Conservation (phyloP, 768 basidiomycete genomes). For the Tricholoma sp. region DNA sequence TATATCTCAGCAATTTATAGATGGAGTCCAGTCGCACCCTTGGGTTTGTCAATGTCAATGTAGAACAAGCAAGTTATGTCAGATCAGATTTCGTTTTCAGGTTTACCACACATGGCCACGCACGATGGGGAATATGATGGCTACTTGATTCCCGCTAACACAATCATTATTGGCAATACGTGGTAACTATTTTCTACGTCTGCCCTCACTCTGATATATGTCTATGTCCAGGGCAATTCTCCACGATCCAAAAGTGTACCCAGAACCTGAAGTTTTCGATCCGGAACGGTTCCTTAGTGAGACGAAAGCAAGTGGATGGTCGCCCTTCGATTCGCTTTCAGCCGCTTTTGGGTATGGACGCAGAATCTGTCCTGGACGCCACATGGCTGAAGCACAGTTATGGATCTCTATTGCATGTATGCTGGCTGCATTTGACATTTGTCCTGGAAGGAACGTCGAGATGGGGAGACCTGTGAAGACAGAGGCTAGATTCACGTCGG, state of each 20-base stretch:
- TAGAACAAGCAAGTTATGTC: background rate
- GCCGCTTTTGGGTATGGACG: slow-evolving; percentile 39
- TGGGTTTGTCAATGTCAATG: slow-evolving; percentile 16
- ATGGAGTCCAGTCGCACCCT: slow-evolving; percentile 27
- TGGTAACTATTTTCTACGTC: slow-evolving; percentile 22
- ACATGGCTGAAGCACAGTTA: slow-evolving; percentile 38
- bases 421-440: slow-evolving; percentile 35
- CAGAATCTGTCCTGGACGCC: slow-evolving; percentile 44
- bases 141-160: slow-evolving; percentile 40
- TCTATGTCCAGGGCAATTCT: slow-evolving; percentile 38
- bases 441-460: slow-evolving; percentile 21
- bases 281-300: slow-evolving; percentile 41
- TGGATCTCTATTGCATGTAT: slow-evolving; percentile 44
- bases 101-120: slow-evolving; percentile 33
- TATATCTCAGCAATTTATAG: slow-evolving; percentile 9
- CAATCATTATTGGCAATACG: slow-evolving; percentile 36
- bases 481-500: slow-evolving; percentile 32
- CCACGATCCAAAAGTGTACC: slow-evolving; percentile 41
- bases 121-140: slow-evolving; percentile 39
- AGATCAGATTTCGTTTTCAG: slow-evolving; percentile 7
- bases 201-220: background rate
- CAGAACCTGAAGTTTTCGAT: slow-evolving; percentile 42
- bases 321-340: slow-evolving; percentile 29
- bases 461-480: slow-evolving; percentile 26
- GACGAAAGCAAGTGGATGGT: slow-evolving; percentile 22